Base-by-base conservation (phyloP, 1,284 basidiomycete species). In the Gomphus bonarii region DNA sequence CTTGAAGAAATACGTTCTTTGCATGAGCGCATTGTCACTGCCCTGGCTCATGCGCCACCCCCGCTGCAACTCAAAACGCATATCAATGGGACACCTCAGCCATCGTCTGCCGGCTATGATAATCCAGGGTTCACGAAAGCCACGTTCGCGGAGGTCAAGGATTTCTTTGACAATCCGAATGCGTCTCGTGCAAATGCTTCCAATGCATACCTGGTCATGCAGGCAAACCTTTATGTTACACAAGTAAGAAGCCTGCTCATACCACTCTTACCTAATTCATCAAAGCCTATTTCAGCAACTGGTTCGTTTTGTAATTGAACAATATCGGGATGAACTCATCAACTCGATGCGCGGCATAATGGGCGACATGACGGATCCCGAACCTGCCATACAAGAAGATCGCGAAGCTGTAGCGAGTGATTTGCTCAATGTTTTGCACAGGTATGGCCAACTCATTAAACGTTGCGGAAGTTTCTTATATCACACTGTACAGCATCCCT, bases 151-250 rank as follows among this genome's bases (percentile, higher is more conserved):
- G 88, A 91, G 69, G 85, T 94, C 62, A 88, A 86, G 66, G 85
- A 91, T 67, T 89, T 92, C 68, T 91, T 94, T 66, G 85, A 90
- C 62, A 89, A 92, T 65, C 89, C 91, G 16, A 88, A 89, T 61
- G 88, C 89, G 3, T 88, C 82, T 11, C 79, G 87, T 28, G 85
- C 81, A 55, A 87, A 88, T 63, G 89, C 88, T 0, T 77, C 88
- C 58, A 91, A 94, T 67, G 85, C 87, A 14, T 93, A 88, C 75
- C 75, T 91, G 46, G 90, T 93, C 50, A 88, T 91, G 79, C 90
- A 92, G 68, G 86, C 86, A 35, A 93, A 93, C 65, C 73, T 92
- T 44, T 93, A 88, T 65, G 90, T 92, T 61, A 92, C 90, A 14
- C 89, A 91, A 77, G 87, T 85, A 63, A 56, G 74, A 63, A 10